Evolutionary conservation across 1,284 basidiomycete species (phyloP).

Genomic region (Boletus smithii): DNA sequence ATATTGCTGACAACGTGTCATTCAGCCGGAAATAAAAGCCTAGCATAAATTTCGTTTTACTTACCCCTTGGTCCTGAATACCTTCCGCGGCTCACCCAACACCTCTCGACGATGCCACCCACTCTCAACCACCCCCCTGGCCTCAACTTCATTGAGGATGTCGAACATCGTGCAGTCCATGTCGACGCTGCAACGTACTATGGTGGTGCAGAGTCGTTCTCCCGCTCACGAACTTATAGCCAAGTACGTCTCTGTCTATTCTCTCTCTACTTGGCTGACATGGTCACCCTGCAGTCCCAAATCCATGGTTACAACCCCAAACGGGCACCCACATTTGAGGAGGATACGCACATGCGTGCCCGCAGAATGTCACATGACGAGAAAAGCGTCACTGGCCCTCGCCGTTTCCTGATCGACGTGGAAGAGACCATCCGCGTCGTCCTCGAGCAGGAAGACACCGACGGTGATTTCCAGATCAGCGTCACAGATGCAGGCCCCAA

Average conservation of each 20-base stretch:
- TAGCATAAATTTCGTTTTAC: conserved; percentile 9
- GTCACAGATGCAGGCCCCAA: conserved; percentile 97
- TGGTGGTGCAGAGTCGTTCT: conserved; percentile 69
- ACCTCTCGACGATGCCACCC: conserved; percentile 44
- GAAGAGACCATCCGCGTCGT: conserved; percentile 97
- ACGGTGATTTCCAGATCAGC: conserved; percentile 95
- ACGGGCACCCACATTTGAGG: conserved; percentile 64
- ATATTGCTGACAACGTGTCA: conserved; percentile 10
- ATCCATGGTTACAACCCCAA: conserved; percentile 65
- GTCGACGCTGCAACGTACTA: conserved; percentile 82
- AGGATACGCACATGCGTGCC: conserved; percentile 67
- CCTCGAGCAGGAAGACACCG: conserved; percentile 97
- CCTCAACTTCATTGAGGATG: conserved; percentile 67
- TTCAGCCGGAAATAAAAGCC: conserved; percentile 18
- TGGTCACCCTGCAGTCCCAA: conserved; percentile 46
- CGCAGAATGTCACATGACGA: conserved; percentile 86
- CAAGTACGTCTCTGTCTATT: conserved; percentile 46
- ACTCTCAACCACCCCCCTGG: conserved; percentile 55
- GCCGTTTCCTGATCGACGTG: conserved; percentile 96
- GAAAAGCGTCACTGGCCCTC: conserved; percentile 65
- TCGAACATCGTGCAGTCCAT: conserved; percentile 49
- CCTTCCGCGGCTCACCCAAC: background rate
- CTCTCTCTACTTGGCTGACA: conserved; percentile 12
- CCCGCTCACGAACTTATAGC: conserved; percentile 82
- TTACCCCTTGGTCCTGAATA: conserved; percentile 19